Percentiles rank a stretch among this genome's conserved stretches.
These are phyloP conservation scores for Myxozyma neglecta DNA, from an alignment of 805 yeast species.

Conservation along the genomic window DNA sequence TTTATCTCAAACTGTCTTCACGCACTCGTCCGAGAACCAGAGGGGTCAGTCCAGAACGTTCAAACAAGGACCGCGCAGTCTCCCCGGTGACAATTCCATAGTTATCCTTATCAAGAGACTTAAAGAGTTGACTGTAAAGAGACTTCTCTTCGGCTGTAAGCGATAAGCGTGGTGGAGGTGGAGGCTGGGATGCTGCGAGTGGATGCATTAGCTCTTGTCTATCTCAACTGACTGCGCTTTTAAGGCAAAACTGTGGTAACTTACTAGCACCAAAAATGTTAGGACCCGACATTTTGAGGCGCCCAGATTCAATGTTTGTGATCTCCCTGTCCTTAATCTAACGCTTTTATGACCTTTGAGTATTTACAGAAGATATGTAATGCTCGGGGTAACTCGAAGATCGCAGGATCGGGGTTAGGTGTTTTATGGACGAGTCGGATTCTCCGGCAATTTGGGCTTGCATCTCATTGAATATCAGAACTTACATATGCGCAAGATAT, in stretches of 20 bases:
- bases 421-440: conserved; percentile 3
- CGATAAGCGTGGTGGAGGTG: conserved; percentile 18
- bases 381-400: background rate
- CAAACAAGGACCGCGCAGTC: conserved; percentile 76
- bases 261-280: conserved; percentile 4
- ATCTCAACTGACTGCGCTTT: background rate
- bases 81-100: conserved; percentile 87
- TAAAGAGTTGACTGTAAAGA: conserved; percentile 72
- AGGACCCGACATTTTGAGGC: background rate
- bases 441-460: conserved; percentile 3
- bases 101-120: conserved; percentile 72
- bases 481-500: background rate
- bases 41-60: conserved; percentile 80
- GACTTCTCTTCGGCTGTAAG: conserved; percentile 70
- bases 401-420: background rate
- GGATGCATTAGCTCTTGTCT: background rate
- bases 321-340: background rate
- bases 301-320: background rate
- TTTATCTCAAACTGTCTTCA: background rate
- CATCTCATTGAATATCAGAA: background rate
- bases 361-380: background rate
- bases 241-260: background rate
- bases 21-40: conserved; percentile 64
- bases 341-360: background rate
- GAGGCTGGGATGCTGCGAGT: conserved; percentile 4